Evolutionary conservation across 768 basidiomycete species (phyloP), one percentile per base, ranked within the genome.

Genomic region (Boletus reticuloceps): DNA sequence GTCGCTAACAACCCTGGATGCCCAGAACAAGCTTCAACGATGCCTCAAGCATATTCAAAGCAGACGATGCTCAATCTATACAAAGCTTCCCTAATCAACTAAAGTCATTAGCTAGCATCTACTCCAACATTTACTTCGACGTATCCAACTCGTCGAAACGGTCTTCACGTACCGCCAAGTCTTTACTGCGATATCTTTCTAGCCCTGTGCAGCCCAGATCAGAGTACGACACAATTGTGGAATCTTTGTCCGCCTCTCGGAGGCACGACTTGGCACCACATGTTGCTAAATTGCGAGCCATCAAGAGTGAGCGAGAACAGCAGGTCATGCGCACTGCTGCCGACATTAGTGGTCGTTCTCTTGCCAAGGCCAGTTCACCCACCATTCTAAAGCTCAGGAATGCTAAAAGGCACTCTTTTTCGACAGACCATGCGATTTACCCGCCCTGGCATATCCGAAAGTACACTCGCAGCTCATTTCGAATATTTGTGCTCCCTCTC

Each of bases 291-390:
- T 66, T 96, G 51, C 78, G 96, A 9, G 73, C 80, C 14, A 77
- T 95, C 53, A 98, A 99, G 75, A 94, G 91, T 64, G 70, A 75
- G 41, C 77, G 78, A 9, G 97, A 99, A 70, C 80, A 90, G 55
- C 67, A 68, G 16, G 72, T 94, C 43, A 96, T 99, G 94, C 81
- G 85, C 31, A 66, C 72, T 14, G 94, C 95, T 4, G 96, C 91
- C 17, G 88, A 91, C 52, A 87, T 98, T n/a, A 95, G 93, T 64
- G 84, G 82, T 5, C 78, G 79, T 12, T 93, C 91, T 1, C 91
- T 95, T 69, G 82, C 91, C 11, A 89, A 93, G 80, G 94, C 91
- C 53, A 40, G 72, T 63, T 25, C 12, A 41, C 19, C 47, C 19
- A 47, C 50, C 19, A 29, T 47, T 14, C 43, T 39, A 16, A n/a